These are phyloP conservation scores for Scheffersomyces insectosa DNA, from an alignment of 1,139 yeast genomes.

Conservation along the genomic window DNA sequence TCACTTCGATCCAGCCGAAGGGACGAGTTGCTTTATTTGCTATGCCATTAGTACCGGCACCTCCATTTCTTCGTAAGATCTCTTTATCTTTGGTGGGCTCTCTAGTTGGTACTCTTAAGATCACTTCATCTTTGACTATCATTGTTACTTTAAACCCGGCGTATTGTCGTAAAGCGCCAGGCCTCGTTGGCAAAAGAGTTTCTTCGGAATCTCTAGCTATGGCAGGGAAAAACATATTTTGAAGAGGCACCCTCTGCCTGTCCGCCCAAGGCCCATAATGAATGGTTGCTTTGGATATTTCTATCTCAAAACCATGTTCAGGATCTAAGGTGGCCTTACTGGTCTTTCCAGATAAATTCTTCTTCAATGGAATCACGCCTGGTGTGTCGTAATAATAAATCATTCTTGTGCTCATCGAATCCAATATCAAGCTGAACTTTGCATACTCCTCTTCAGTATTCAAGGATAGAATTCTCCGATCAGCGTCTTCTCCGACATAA, in stretches of 20 bases:
- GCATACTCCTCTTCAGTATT: constrained; percentile 70
- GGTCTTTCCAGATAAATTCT: constrained; percentile 1
- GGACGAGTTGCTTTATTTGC: constrained; percentile 50
- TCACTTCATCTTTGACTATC: constrained; percentile 60
- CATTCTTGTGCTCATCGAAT: constrained; percentile 55
- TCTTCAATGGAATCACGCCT: constrained; percentile 53
- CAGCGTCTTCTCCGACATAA: constrained; percentile 38
- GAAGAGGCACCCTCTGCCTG: constrained; percentile 70
- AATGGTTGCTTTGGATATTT: constrained; percentile 61
- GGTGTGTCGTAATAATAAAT: constrained; percentile 71
- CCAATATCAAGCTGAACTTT: constrained; percentile 71
- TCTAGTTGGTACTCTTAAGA: constrained; percentile 78
- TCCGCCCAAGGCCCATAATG: constrained; percentile 98
- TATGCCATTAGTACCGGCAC: background rate
- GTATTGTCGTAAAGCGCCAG: constrained; percentile 57
- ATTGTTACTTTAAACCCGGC: constrained; percentile 57
- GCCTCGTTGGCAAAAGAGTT: constrained; percentile 28
- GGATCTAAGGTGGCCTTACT: constrained; percentile 41
- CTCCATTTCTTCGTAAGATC: constrained; percentile 12
- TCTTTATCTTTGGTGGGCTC: constrained; percentile 76
- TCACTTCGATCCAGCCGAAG: constrained; percentile 90
- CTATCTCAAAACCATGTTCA: constrained; percentile 62
- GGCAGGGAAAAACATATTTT: constrained; percentile 66
- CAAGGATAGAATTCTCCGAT: constrained; percentile 32
- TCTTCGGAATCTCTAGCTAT: constrained; percentile 61